Evolutionary conservation across 441 rosid genomes (phyloP), one percentile per base, ranked within the genome.

Genomic region (Gossypium armourianum): DNA sequence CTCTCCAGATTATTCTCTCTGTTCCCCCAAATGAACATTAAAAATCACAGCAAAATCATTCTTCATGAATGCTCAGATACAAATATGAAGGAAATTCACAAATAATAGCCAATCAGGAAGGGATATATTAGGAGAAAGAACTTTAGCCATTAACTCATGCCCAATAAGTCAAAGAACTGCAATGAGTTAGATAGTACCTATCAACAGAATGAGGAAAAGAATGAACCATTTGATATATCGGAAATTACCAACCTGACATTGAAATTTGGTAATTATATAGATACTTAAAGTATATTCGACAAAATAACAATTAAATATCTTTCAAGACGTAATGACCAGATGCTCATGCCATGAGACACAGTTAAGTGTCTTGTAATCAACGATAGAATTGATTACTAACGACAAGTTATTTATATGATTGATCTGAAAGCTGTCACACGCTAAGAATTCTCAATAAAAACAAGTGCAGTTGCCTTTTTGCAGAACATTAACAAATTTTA

Each of bases 21-120:
- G 54, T 53, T 50, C 36, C 56, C 23, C 7, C 23, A 62, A 21
- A 57, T 55, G 36, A 80, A 43, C 65, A 40, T 26, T 15, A 20
- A 62, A 47, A 28, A 26, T 56, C 54, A 53, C 60, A n/a, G 28
- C 4, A 15, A 28, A 47, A 20, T 24, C 72, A 62, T 54, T 72
- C 52, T 57, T 8, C 45, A 36, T 36, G 9, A 52, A 68, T 21
- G 50, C 0, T 55, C 45, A 47, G 67, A 50, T 26, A 36, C 13
- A 62, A 53, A 52, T 8, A 20, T 12, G 7, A 19, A 0, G 21
- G 58, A 60, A 68, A 36, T 55, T 66, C 43, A 67, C 52, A 65
- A 9, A 63, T n/a, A 17, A 62, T 55, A 72, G 36, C 50, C 36
- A 57, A 71, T 47, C 47, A 70, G 68, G 32, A 61, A 74, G 69